Percentiles rank a stretch among this genome's conserved stretches.
phyloP scores from a whole-genome alignment of 139 green algal genomes.

The Chlorella sp. region DNA sequence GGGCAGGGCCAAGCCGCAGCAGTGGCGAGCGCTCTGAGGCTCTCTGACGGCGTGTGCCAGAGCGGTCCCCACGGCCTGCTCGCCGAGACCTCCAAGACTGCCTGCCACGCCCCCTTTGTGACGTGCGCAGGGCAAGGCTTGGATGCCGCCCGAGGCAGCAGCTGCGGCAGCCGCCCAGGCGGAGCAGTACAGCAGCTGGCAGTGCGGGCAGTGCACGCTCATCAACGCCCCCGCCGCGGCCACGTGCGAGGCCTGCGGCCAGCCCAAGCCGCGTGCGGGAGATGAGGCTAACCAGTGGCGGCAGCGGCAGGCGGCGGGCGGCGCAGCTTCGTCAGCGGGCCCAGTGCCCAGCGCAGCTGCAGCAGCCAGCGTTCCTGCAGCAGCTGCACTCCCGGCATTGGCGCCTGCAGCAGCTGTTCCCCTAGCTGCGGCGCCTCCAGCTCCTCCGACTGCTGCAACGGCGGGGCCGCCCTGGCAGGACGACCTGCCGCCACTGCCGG shows the following conservation, averaged over 20 bases:
- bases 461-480: neutral
- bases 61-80: neutral
- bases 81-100: no score
- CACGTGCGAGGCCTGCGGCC: slow-evolving; percentile 58
- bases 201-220: slow-evolving; percentile 58
- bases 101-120: no score
- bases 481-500: slow-evolving; percentile 11
- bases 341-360: neutral
- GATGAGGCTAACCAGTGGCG: slow-evolving; percentile 18
- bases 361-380: neutral
- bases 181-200: slow-evolving; percentile 43
- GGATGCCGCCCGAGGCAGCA: slow-evolving; percentile 74
- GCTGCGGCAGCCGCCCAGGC: slow-evolving; percentile 51
- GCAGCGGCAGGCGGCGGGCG: slow-evolving; percentile 6
- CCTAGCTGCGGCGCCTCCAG: neutral
- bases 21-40: no score
- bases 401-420: slow-evolving; percentile 1
- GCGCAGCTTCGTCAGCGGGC: slow-evolving; percentile 8
- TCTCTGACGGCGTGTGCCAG: no score
- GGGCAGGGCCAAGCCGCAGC: no score
- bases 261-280: neutral
- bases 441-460: neutral
- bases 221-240: slow-evolving; percentile 44
- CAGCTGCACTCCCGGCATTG: neutral
- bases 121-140: slow-evolving; percentile 35